phyloP scores from a whole-genome alignment of 192 early-diverging fungal genomes.

The Geosiphon pyriformis region DNA sequence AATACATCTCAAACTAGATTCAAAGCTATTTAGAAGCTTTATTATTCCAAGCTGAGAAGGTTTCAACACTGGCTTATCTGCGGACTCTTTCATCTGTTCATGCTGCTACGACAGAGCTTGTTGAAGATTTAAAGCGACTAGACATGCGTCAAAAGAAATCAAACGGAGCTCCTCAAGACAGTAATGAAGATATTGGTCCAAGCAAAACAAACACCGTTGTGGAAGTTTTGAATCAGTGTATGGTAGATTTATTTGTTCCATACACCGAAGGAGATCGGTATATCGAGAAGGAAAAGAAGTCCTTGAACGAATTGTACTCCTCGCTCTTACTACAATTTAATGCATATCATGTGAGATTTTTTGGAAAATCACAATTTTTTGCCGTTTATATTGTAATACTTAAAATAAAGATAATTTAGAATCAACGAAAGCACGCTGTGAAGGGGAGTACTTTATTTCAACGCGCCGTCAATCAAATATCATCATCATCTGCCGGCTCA shows the following conservation, averaged over 20 bases:
- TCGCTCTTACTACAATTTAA: conserved; percentile 38
- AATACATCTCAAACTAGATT: conserved; percentile 66
- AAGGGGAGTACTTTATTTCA: conserved; percentile 2
- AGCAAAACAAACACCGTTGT: conserved; percentile 49
- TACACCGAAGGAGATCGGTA: conserved; percentile 88
- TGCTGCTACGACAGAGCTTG: conserved; percentile 63
- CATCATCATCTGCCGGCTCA: background rate
- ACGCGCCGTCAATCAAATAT: conserved; percentile 23
- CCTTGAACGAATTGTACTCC: conserved; percentile 58
- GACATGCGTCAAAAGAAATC: conserved; percentile 42
- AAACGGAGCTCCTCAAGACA: conserved; percentile 22
- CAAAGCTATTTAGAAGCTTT: conserved; percentile 84
- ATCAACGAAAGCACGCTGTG: background rate
- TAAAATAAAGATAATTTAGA: too few species aligned
- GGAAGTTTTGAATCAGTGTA: conserved; percentile 76
- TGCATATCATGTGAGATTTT: conserved; percentile 33
- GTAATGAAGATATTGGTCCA: conserved; percentile 6
- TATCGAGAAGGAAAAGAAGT: conserved; percentile 68
- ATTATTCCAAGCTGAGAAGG: conserved; percentile 60
- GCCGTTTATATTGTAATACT: background rate
- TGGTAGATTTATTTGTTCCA: conserved; percentile 93
- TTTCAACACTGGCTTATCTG: conserved; percentile 76
- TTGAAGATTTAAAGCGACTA: conserved; percentile 66
- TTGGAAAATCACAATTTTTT: background rate
- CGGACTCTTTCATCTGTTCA: conserved; percentile 71